These are phyloP conservation scores for Nannizzia gypsea DNA, from an alignment of 2,329 filamentous ascomycete genomes.

Conservation along the genomic window DNA sequence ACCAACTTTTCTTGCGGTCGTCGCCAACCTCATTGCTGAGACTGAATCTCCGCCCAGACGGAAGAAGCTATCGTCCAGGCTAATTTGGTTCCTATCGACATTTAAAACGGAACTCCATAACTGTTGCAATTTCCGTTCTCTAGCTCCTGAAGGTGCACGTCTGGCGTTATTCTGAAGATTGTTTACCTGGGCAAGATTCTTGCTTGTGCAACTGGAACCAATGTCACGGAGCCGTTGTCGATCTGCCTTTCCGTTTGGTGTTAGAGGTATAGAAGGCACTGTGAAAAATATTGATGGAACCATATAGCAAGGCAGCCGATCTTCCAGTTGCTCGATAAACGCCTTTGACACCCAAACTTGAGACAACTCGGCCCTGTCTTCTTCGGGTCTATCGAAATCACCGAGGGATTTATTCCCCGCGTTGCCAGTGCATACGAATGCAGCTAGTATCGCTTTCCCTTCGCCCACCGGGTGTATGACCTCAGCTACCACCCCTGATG, in stretches of 20 bases:
- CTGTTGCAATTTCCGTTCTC: constrained; percentile 6
- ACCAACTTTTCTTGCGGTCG: constrained; percentile 31
- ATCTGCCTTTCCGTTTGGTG: constrained; percentile 13
- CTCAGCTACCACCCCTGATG: constrained; percentile 38
- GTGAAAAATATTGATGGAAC: constrained; percentile 7
- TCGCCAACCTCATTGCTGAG: constrained; percentile 10
- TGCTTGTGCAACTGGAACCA: constrained; percentile 11
- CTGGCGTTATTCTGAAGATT: neutral
- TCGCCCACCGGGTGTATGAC: constrained; percentile 37
- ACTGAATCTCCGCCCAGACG: constrained; percentile 11
- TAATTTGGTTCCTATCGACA: constrained; percentile 1
- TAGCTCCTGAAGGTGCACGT: constrained; percentile 1
- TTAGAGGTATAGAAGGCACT: neutral
- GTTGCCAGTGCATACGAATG: constrained; percentile 30
- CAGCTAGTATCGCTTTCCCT: constrained; percentile 37
- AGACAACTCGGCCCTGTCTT: neutral
- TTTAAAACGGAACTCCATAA: constrained; percentile 10
- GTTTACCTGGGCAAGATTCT: constrained; percentile 5
- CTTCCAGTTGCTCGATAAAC: neutral
- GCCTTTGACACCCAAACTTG: neutral
- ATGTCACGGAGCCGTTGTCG: constrained; percentile 21
- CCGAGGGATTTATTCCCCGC: neutral
- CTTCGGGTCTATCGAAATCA: neutral
- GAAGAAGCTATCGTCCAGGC: constrained; percentile 9
- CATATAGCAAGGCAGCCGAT: constrained; percentile 6